Base-by-base conservation (phyloP, 345 rosid species). In the Trapa bicornis region DNA sequence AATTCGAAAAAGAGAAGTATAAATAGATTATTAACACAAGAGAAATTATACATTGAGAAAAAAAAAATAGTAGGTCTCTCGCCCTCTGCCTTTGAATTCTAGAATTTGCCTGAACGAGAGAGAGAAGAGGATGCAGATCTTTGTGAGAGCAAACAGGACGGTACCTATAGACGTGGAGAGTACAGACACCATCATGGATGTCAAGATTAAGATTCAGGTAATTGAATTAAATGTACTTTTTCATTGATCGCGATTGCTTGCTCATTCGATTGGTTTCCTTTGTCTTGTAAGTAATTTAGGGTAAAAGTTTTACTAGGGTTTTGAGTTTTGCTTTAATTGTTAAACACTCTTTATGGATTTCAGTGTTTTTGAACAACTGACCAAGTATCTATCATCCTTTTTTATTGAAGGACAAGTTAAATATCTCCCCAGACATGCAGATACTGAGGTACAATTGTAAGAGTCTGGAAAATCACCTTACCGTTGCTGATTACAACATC, bases 401-500 rank as follows among this genome's bases (percentile, higher is more conserved):
- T 33, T 39, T 65, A 65, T 70, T 72, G 16, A 67, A 93, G 98
- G 97, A 93, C 81, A 93, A 90, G 78, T 96, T 88, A 74, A 96
- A 97, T n/a, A 93, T 90, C 45, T 89, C 97, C 68, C 94, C 96
- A 0, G 98, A 93, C 75, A 96, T 90, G 73, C 98, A 93, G 68
- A 87, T 94, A 70, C 77, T 93, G 80, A 93, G 88, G 22, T 93
- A 90, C 77, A 95, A 94, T 8, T 96, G 98, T 7, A 93, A 90
- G 79, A 96, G 90, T 66, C 82, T 90, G 70, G 98, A 93, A 79
- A 96, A 93, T 86, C 97, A 96, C 0, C 74, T 94, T 48, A 93
- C 98, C 10, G 82, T 93, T 53, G 94, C 94, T 0, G 96, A 89
- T 77, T 92, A 92, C 77, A 89, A 84, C 77, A 89, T 92, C 78